Conservation (phyloP, 805 yeast species). For the Lipomyces kockii region DNA sequence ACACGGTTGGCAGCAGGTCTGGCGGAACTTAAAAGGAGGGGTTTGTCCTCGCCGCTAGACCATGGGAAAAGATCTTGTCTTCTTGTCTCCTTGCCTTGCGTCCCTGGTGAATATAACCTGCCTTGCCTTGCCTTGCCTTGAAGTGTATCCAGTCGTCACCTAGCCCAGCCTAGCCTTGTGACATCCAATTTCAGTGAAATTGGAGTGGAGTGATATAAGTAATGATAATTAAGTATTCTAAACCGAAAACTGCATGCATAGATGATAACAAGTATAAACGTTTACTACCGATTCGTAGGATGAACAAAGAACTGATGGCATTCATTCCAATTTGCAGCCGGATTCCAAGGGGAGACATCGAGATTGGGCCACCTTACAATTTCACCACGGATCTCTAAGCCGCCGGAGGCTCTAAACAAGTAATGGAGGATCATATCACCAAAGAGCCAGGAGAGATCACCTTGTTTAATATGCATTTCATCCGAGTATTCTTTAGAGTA, state of each 20-base stretch:
- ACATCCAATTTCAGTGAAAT: neutral
- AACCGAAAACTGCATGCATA: neutral
- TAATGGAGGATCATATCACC: slow-evolving; percentile 30
- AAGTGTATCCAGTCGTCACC: too few species aligned
- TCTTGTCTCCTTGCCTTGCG: too few species aligned
- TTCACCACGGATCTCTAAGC: slow-evolving; percentile 21
- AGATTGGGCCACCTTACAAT: slow-evolving; percentile 21
- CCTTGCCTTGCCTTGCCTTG: too few species aligned
- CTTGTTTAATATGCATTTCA: slow-evolving; percentile 7
- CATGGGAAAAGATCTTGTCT: too few species aligned
- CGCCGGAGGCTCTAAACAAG: slow-evolving; percentile 31
- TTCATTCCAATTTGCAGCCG: slow-evolving; percentile 20
- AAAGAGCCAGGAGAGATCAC: slow-evolving; percentile 16
- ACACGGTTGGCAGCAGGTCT: too few species aligned
- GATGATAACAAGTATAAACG: neutral
- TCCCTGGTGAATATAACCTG: too few species aligned
- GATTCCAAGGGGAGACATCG: slow-evolving; percentile 15
- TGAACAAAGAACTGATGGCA: slow-evolving; percentile 20
- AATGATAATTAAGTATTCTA: neutral
- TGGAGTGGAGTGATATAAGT: neutral
- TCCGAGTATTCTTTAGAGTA: slow-evolving; percentile 10
- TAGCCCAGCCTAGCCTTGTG: too few species aligned
- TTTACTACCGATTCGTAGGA: slow-evolving; percentile 10
- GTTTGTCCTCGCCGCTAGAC: too few species aligned
- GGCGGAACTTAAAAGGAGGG: too few species aligned